Conservation (phyloP, 2,329 filamentous ascomycete species). For the Allantophomopsis cytisporea region DNA sequence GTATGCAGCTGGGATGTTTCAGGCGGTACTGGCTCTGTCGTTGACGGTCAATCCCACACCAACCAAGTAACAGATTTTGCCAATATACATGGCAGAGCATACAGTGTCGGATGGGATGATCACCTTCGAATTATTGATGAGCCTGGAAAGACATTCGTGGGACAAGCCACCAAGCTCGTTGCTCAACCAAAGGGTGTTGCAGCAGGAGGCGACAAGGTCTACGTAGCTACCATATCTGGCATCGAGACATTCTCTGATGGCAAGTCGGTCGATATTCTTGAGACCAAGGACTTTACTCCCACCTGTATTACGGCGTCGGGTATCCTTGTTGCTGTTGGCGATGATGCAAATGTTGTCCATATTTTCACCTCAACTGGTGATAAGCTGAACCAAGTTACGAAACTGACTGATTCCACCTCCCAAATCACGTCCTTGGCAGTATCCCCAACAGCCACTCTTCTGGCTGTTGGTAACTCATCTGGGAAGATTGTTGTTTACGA, state of each 20-base stretch:
- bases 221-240: conserved; percentile 36
- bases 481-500: conserved; percentile 83
- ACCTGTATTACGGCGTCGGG: conserved; percentile 59
- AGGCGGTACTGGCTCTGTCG: conserved; percentile 51
- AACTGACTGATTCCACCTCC: conserved; percentile 53
- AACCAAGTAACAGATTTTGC: conserved; percentile 76
- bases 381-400: conserved; percentile 27
- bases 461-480: conserved; percentile 71
- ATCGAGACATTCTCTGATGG: conserved; percentile 47
- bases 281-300: conserved; percentile 48
- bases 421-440: conserved; percentile 73
- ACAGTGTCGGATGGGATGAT: conserved; percentile 91
- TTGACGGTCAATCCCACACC: conserved; percentile 72
- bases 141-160: conserved; percentile 61
- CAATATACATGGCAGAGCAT: conserved; percentile 48
- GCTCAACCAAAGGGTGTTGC: conserved; percentile 71
- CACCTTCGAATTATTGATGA: conserved; percentile 69
- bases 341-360: conserved; percentile 58
- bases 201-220: conserved; percentile 32
- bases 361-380: conserved; percentile 54
- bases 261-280: conserved; percentile 41
- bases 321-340: conserved; percentile 61
- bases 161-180: conserved; percentile 50
- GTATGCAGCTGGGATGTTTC: conserved; percentile 73
- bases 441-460: conserved; percentile 58